Evolutionary conservation across 768 basidiomycete species (phyloP), one percentile per base, ranked within the genome.

Genomic region (Podaxis mareebaensis): DNA sequence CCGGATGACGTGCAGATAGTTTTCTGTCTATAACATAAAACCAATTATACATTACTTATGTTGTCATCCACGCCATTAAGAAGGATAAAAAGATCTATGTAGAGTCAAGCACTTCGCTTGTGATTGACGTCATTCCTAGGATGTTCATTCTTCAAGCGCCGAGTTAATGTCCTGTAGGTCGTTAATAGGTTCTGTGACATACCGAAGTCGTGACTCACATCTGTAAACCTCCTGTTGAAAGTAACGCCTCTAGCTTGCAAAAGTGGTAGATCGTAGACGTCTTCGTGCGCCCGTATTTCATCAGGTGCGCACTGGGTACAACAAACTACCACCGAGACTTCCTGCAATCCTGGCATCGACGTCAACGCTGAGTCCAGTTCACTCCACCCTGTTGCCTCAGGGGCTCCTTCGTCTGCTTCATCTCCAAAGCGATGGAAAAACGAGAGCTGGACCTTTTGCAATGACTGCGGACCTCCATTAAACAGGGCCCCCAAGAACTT

Each of bases 351-450:
- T n/a, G 24, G 3, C 30, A 55, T 8, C 3, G 30, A 30, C 30
- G 20, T 49, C 61, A 62, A 48, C 5, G 39, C 61, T 5, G 17
- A 48, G 33, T 62, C 61, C 28, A 62, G 36, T 20, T 56, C 61
- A 36, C 4, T 38, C 61, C 61, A 62, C 33, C 61, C 61, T 20
- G 22, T 49, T 17, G 22, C n/a, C 15, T 62, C 61, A 49, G 54
- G 61, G 8, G 33, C 44, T 22, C 53, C 44, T 24, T 26, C 30
- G 30, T 62, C 46, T 24, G 38, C 42, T 38, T 5, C 28, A 49
- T 62, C 61, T 13, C 61, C 61, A 20, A 62, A 62, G 15, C 61
- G 61, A 22, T 62, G 61, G 53, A 62, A 62, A 20, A 54, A 55
- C 4, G 38, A 17, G 12, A 62, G 36, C 38, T 56, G 61, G n/a